Percentiles rank a stretch among this genome's conserved stretches.
Conservation (phyloP, 2,329 filamentous ascomycete species). For the Penicillium sp. region DNA sequence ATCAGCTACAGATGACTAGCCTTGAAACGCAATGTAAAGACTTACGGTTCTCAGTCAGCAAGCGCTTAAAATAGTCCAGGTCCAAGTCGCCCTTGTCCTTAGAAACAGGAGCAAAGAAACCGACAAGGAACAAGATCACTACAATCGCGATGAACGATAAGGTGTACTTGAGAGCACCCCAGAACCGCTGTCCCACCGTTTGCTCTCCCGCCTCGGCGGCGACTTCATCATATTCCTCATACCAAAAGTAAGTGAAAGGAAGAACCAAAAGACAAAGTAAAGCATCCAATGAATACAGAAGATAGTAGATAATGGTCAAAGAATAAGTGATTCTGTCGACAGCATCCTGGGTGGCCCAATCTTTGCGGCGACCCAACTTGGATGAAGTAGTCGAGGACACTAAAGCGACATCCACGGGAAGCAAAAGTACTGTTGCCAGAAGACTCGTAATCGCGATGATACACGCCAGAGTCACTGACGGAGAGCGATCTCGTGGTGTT, state of each 20-base stretch:
- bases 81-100: conserved; percentile 69
- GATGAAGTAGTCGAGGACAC: conserved; percentile 84
- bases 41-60: conserved; percentile 78
- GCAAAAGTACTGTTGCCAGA: conserved; percentile 86
- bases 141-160: conserved; percentile 75
- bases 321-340: conserved; percentile 78
- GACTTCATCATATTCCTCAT: conserved; percentile 94
- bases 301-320: conserved; percentile 88
- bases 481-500: conserved; percentile 80
- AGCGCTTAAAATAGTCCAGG: conserved; percentile 86
- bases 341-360: conserved; percentile 86
- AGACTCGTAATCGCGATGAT: conserved; percentile 85
- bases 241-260: conserved; percentile 97
- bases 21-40: conserved; percentile 14
- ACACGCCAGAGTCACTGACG: conserved; percentile 78
- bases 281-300: conserved; percentile 87
- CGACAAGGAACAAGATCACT: conserved; percentile 82
- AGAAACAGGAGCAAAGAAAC: conserved; percentile 88
- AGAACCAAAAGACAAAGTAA: conserved; percentile 86
- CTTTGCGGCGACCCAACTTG: conserved; percentile 79
- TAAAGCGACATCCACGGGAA: conserved; percentile 93
- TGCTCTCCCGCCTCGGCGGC: conserved; percentile 79
- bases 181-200: conserved; percentile 70
- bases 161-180: conserved; percentile 90
- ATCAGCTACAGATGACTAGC: neutral